Percentiles rank a stretch among this genome's conserved stretches.
Conservation (phyloP, 2,329 filamentous ascomycete species). For the Lasiodiplodia sp. region DNA sequence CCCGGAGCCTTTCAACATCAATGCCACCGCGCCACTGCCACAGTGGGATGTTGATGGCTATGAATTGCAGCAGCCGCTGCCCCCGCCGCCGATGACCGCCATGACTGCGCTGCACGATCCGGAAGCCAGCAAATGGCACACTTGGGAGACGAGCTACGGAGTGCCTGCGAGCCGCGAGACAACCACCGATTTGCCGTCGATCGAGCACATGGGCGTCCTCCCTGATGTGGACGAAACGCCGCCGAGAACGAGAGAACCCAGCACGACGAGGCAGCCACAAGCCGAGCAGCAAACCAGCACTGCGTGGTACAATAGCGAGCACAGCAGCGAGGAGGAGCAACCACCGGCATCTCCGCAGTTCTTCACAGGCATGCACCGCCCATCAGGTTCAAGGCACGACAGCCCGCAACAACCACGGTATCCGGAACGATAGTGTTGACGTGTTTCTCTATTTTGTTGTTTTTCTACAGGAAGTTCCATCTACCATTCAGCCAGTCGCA, state of each 20-base stretch:
- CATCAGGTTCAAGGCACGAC: slow-evolving; percentile 21
- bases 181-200: background rate
- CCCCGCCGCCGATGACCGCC: slow-evolving; percentile 12
- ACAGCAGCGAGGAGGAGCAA: slow-evolving; percentile 4
- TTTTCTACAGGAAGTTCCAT: slow-evolving; percentile 18
- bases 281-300: background rate
- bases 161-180: slow-evolving; percentile 8
- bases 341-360: background rate
- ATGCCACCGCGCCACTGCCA: slow-evolving; percentile 11
- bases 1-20: slow-evolving; percentile 14
- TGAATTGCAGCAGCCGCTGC: slow-evolving; percentile 18
- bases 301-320: slow-evolving; percentile 11
- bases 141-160: slow-evolving; percentile 19
- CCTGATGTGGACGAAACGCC: slow-evolving; percentile 6
- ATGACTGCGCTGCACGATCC: slow-evolving; percentile 25
- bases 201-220: slow-evolving; percentile 16
- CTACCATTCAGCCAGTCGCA: slow-evolving; percentile 16
- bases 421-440: background rate
- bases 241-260: slow-evolving; percentile 1
- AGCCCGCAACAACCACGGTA: slow-evolving; percentile 16
- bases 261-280: background rate
- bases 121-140: slow-evolving; percentile 26
- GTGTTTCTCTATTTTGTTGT: background rate
- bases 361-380: slow-evolving; percentile 9
- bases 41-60: slow-evolving; percentile 6